Conservation (phyloP, 1,284 basidiomycete genomes). For the Abortiporus biennis region DNA sequence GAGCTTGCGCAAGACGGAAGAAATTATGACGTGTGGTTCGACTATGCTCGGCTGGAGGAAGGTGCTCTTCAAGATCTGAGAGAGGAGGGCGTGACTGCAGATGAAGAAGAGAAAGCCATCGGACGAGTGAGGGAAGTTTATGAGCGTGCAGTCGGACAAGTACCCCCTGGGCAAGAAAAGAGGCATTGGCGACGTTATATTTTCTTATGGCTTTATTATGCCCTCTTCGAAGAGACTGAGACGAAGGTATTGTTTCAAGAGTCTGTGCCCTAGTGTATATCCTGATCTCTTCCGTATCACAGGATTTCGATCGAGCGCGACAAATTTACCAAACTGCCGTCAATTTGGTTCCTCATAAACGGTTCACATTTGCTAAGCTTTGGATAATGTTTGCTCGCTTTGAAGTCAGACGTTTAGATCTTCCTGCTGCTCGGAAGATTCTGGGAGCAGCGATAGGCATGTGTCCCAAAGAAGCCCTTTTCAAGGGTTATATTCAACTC, state of each 20-base stretch:
- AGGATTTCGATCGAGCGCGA: constrained; percentile 81
- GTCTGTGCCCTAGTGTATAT: not conserved
- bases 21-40: constrained; percentile 99
- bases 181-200: constrained; percentile 95
- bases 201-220: constrained; percentile 95
- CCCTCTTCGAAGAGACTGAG: constrained; percentile 95
- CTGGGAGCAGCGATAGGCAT: constrained; percentile 91
- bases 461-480: constrained; percentile 91
- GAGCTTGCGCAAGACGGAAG: constrained; percentile 83
- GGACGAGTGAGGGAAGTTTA: constrained; percentile 87
- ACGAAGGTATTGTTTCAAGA: constrained; percentile 52
- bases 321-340: constrained; percentile 93
- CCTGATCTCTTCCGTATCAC: constrained; percentile 4
- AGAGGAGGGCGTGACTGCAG: constrained; percentile 69
- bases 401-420: constrained; percentile 82
- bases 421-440: constrained; percentile 84
- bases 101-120: constrained; percentile 54
- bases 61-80: constrained; percentile 72
- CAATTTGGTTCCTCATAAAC: constrained; percentile 88
- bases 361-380: constrained; percentile 96
- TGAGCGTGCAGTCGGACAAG: constrained; percentile 93
- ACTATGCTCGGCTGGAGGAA: constrained; percentile 92
- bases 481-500: constrained; percentile 92
- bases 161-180: constrained; percentile 87
- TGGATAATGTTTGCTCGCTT: constrained; percentile 92